Conservation (phyloP, 495 filamentous ascomycete genomes). For the Cryomyces minteri region DNA sequence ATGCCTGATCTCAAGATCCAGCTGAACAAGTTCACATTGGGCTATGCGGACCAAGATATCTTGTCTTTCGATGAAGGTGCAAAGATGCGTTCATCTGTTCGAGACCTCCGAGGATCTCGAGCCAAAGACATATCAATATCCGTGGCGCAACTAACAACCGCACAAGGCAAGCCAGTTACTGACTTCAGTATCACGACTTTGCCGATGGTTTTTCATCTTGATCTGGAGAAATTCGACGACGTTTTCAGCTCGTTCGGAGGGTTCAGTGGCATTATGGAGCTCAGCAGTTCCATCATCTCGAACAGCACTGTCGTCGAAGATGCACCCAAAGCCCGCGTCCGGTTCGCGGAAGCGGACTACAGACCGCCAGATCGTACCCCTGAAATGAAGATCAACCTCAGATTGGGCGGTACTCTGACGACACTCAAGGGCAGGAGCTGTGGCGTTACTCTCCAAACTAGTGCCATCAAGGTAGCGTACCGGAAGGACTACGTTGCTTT, state of each 20-base stretch:
- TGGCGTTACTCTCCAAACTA: slow-evolving; percentile 53
- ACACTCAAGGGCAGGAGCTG: slow-evolving; percentile 61
- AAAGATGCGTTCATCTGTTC: slow-evolving; percentile 53
- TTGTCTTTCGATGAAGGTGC: slow-evolving; percentile 50
- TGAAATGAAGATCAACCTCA: slow-evolving; percentile 43
- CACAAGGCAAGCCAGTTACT: background rate
- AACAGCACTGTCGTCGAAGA: slow-evolving; percentile 35
- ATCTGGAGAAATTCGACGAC: slow-evolving; percentile 71
- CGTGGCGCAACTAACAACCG: background rate
- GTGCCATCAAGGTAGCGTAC: slow-evolving; percentile 59
- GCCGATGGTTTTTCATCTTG: slow-evolving; percentile 56
- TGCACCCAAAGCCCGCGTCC: slow-evolving; percentile 4
- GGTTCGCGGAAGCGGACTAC: no score
- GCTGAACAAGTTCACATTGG: slow-evolving; percentile 44
- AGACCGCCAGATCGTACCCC: no score
- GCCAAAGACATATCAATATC: slow-evolving; percentile 2
- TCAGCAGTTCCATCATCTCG: slow-evolving; percentile 68
- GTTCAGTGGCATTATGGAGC: slow-evolving; percentile 75
- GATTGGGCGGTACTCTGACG: slow-evolving; percentile 57
- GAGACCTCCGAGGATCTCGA: slow-evolving; percentile 33
- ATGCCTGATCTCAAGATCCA: slow-evolving; percentile 22
- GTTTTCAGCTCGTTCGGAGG: slow-evolving; percentile 80
- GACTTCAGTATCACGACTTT: slow-evolving; percentile 58
- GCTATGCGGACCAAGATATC: slow-evolving; percentile 53
- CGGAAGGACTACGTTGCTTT: slow-evolving; percentile 50